Base-by-base conservation (phyloP, 2,329 filamentous ascomycete species). In the Aplosporella prunicola region DNA sequence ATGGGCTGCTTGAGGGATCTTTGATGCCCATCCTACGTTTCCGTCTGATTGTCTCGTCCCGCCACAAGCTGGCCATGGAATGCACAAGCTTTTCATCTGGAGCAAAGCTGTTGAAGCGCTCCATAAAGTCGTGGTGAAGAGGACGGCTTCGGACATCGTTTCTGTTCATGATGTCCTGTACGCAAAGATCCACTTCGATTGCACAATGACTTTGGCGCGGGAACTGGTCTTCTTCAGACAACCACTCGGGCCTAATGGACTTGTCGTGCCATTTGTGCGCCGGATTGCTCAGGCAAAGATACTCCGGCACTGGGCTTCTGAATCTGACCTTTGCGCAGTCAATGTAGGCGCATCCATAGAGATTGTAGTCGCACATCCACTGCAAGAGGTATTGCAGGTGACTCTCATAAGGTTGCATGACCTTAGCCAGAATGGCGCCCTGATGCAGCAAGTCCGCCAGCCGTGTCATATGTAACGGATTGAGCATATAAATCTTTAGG, bases 281-380 rank as follows among this genome's bases (percentile, higher is more conserved):
- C 8, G 71, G 63, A 38, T 65, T 68, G 40, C 72, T 70, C n/a
- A 77, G 64, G 15, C 80, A 71, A n/a, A 78, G 66, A 49, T 75
- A 77, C 7, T 72, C 64, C 0, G 88, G 88, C 2, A 95, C 67
- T 0, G 87, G 87, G 2, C 69, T 68, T 38, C 91, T 76, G 53
- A 94, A 95, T 18, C 64, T 69, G 1, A 79, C 75, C 45, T 76
- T 82, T 8, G 67, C 67, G 33, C 78, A 81, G 41, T 89, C 75
- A 46, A 96, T 77, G 51, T 89, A 93, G 39, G 78, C 80, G 55
- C 91, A 98, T 5, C 93, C 93, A 57, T 93, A 96, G 47, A 98
- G 67, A 55, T 95, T 98, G 67, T 93, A 98, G 58, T 98, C 93
- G 46, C 81, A 82, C 91, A 98, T 96, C 75, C 93, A 98, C 61